Percentiles rank a stretch among this genome's conserved stretches.
phyloP scores from a whole-genome alignment of 1,284 basidiomycete genomes.

The Anthracocystis panici-leucophaei region DNA sequence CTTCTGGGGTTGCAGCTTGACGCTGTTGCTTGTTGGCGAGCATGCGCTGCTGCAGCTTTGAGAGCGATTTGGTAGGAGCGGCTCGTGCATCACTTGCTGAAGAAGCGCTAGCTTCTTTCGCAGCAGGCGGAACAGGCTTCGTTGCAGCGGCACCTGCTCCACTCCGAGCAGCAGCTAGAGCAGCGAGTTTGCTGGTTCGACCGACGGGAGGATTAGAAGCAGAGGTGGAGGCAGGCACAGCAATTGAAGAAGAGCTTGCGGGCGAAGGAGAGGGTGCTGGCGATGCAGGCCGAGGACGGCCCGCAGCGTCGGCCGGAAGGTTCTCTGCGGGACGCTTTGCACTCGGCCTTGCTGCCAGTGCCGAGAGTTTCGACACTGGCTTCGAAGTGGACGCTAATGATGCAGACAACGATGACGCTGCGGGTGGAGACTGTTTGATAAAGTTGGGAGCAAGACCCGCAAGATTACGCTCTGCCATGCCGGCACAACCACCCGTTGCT shows the following conservation, averaged over 20 bases:
- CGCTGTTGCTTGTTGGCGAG: constrained; percentile 50
- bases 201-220: constrained; percentile 10
- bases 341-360: constrained; percentile 42
- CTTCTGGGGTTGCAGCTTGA: constrained; percentile 33
- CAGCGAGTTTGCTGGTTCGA: constrained; percentile 58
- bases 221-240: constrained; percentile 4
- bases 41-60: constrained; percentile 74
- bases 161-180: constrained; percentile 53
- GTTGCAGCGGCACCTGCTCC: constrained; percentile 13
- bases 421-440: constrained; percentile 13
- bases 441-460: constrained; percentile 44
- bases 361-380: constrained; percentile 45
- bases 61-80: constrained; percentile 70
- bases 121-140: constrained; percentile 13
- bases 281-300: constrained; percentile 23
- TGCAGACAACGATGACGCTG: background rate
- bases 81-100: constrained; percentile 71
- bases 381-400: constrained; percentile 10
- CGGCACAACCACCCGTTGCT: constrained; percentile 42
- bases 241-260: constrained; percentile 4
- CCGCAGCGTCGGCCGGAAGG: constrained; percentile 9
- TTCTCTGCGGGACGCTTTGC: constrained; percentile 45
- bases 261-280: constrained; percentile 15
- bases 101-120: constrained; percentile 62
- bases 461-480: constrained; percentile 52